phyloP scores from a whole-genome alignment of 768 basidiomycete species.

The Pulveroboletus ravenelii region DNA sequence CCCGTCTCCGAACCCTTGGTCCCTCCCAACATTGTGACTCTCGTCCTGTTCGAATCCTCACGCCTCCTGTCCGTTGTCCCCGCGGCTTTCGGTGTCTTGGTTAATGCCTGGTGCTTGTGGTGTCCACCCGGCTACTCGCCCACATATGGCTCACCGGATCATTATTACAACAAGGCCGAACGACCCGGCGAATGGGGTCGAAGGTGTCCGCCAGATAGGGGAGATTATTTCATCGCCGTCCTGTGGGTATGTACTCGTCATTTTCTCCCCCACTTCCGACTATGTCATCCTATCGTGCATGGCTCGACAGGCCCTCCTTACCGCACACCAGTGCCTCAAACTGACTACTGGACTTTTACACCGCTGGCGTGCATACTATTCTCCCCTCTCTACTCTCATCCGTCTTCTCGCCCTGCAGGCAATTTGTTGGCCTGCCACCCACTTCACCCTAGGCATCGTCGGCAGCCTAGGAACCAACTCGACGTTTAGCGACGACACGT shows the following conservation, averaged over 20 bases:
- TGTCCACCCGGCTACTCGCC: constrained; percentile 36
- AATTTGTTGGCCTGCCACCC: constrained; percentile 95
- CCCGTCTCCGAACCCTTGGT: constrained; percentile 46
- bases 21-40: constrained; percentile 46
- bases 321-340: constrained; percentile 83
- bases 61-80: constrained; percentile 71
- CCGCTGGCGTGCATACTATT: constrained; percentile 90
- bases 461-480: constrained; percentile 34
- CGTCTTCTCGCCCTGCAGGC: constrained; percentile 90
- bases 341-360: constrained; percentile 85
- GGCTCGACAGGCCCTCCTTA: constrained; percentile 60
- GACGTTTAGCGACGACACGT: not conserved
- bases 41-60: constrained; percentile 64
- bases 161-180: not conserved
- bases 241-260: constrained; percentile 55
- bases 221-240: constrained; percentile 63
- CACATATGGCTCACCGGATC: constrained; percentile 2
- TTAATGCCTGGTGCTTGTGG: constrained; percentile 54
- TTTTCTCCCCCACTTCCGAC: not conserved
- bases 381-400: constrained; percentile 81
- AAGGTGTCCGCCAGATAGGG: constrained; percentile 43
- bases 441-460: constrained; percentile 73
- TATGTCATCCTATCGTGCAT: not conserved
- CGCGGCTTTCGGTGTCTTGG: constrained; percentile 59
- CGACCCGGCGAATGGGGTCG: constrained; percentile 23